Conservation (phyloP, 108 stramenopile species). For the Cyclotella atomus region DNA sequence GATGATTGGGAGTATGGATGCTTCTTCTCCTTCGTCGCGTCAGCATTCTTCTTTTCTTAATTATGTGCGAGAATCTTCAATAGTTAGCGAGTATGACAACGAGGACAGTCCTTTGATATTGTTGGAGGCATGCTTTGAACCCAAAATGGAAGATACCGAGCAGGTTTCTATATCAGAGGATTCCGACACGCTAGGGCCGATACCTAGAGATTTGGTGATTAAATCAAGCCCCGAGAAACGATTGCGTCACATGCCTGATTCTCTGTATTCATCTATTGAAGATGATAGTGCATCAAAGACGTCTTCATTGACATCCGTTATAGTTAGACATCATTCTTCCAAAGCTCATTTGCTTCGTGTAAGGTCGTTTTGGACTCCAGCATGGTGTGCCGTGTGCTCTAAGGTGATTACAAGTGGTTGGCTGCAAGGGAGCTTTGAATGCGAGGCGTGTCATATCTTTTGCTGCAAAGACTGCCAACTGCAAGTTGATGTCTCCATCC, state of each 20-base stretch:
- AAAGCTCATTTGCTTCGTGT: slow-evolving; percentile 72
- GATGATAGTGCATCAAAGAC: slow-evolving; percentile 47
- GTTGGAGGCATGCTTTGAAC: slow-evolving; percentile 52
- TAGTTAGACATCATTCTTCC: slow-evolving; percentile 29
- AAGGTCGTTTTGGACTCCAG: slow-evolving; percentile 62
- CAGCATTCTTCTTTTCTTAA: background rate
- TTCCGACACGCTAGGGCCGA: slow-evolving; percentile 46
- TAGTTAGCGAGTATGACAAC: slow-evolving; percentile 12
- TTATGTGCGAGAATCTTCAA: background rate
- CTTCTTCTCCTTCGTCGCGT: background rate
- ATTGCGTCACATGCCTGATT: slow-evolving; percentile 15
- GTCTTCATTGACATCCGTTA: slow-evolving; percentile 40
- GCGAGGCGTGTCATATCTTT: slow-evolving; percentile 75
- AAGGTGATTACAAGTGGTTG: slow-evolving; percentile 56
- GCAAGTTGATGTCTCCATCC: slow-evolving; percentile 73
- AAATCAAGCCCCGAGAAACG: slow-evolving; percentile 3
- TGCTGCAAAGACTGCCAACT: slow-evolving; percentile 85
- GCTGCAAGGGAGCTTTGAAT: slow-evolving; percentile 60
- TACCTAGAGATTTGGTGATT: slow-evolving; percentile 44
- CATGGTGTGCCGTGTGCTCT: slow-evolving; percentile 62
- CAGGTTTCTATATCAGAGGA: slow-evolving; percentile 38
- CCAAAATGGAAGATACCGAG: slow-evolving; percentile 32
- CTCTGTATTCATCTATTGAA: slow-evolving; percentile 32
- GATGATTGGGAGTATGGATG: background rate
- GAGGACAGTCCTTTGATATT: slow-evolving; percentile 42